phyloP scores from a whole-genome alignment of 768 basidiomycete species.

The Xanthoconium stramineum region DNA sequence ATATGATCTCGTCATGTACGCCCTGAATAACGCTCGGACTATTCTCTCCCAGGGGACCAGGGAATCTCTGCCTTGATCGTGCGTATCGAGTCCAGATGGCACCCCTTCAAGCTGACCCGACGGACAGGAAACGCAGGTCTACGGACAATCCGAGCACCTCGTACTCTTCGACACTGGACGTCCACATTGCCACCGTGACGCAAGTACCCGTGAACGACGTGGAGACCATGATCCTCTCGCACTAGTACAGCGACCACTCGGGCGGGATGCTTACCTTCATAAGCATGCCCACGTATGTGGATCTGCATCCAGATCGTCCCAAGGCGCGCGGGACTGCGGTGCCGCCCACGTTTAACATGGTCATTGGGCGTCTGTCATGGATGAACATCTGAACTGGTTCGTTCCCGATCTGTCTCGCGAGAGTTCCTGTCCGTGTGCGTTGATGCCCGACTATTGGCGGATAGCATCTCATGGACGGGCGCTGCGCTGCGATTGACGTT shows the following conservation, averaged over 20 bases:
- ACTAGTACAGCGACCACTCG: conserved; percentile 79
- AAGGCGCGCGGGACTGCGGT: conserved; percentile 70
- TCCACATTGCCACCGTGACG: conserved; percentile 67
- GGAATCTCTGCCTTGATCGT: conserved; percentile 83
- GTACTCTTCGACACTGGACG: conserved; percentile 79
- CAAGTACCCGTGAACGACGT: conserved; percentile 51
- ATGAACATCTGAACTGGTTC: conserved; percentile 58
- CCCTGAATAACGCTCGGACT: neutral
- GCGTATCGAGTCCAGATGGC: conserved; percentile 17
- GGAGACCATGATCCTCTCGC: conserved; percentile 65
- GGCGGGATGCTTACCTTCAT: conserved; percentile 71
- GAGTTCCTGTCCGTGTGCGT: neutral
- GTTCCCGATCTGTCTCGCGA: neutral
- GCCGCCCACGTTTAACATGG: conserved; percentile 53
- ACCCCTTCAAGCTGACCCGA: neutral
- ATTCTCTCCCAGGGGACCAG: conserved; percentile 58
- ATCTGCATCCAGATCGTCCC: conserved; percentile 78
- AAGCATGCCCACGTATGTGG: conserved; percentile 46
- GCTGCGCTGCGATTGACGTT: conserved; percentile 75
- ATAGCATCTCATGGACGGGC: conserved; percentile 79
- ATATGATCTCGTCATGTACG: conserved; percentile 11
- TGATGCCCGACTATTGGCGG: neutral
- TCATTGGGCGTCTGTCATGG: conserved; percentile 55
- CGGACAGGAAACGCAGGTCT: conserved; percentile 53
- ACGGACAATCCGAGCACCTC: conserved; percentile 42